These are phyloP conservation scores for Claviceps cyperi DNA, from an alignment of 2,329 filamentous ascomycete species.

Conservation along the genomic window DNA sequence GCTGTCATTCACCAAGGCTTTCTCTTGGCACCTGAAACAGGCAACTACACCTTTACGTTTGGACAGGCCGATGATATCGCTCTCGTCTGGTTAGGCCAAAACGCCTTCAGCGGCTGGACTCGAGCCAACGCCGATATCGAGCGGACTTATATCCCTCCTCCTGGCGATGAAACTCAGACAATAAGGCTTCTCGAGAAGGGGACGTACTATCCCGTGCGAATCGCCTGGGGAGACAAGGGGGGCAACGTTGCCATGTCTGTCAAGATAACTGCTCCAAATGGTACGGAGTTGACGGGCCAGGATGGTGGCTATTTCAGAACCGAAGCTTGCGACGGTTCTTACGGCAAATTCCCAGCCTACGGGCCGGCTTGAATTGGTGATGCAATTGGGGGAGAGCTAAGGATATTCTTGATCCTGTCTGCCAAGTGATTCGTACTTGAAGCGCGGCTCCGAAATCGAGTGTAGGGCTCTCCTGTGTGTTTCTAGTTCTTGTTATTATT, in stretches of 20 bases:
- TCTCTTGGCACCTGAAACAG: conserved; percentile 6
- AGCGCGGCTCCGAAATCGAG: not conserved
- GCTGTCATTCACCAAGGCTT: conserved; percentile 7
- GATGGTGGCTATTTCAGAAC: conserved; percentile 7
- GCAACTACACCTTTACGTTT: conserved; percentile 7
- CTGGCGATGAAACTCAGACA: conserved; percentile 6
- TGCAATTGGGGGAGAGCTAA: not conserved
- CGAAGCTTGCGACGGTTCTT: conserved; percentile 7
- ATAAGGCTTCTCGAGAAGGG: conserved; percentile 6
- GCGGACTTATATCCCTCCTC: conserved; percentile 7
- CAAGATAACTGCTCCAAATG: conserved; percentile 6
- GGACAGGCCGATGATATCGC: conserved; percentile 8
- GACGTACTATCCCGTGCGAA: conserved; percentile 6
- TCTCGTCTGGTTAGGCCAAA: conserved; percentile 6
- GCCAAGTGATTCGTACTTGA: not conserved
- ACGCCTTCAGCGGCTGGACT: conserved; percentile 6
- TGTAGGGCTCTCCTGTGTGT: not conserved
- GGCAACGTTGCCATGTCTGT: conserved; percentile 7
- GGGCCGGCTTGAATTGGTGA: conserved; percentile 1
- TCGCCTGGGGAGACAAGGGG: conserved; percentile 7
- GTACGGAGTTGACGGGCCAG: conserved; percentile 6
- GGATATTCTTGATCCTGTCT: not conserved
- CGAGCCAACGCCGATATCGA: conserved; percentile 7
- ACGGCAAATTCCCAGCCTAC: conserved; percentile 6
- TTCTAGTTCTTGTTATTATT: not conserved